These are phyloP conservation scores for Asterophora parasitica DNA, from an alignment of 768 basidiomycete species.

Conservation along the genomic window DNA sequence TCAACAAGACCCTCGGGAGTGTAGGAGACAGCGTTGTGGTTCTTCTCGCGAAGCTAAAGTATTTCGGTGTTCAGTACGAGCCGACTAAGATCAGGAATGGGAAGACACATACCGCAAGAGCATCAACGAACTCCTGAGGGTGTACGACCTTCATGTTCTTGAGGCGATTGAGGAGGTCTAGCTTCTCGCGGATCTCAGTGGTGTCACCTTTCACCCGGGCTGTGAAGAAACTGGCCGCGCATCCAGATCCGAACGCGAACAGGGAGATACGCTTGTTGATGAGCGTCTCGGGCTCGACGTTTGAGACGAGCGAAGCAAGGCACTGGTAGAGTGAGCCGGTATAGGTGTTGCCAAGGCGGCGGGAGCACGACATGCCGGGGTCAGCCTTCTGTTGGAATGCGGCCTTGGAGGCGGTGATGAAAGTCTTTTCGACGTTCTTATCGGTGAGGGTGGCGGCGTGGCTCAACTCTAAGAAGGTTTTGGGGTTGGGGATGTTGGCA, in stretches of 20 bases:
- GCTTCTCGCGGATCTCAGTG: constrained; percentile 69
- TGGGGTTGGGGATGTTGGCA: constrained; percentile 65
- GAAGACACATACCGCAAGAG: constrained; percentile 55
- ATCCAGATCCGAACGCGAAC: constrained; percentile 96
- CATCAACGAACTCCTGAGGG: constrained; percentile 87
- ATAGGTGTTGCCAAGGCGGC: constrained; percentile 97
- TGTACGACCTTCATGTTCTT: constrained; percentile 86
- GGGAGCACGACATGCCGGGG: constrained; percentile 82
- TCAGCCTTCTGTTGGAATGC: constrained; percentile 72
- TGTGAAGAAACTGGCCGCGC: constrained; percentile 92
- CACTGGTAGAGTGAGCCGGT: constrained; percentile 95
- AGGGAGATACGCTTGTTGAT: constrained; percentile 82
- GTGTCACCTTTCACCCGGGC: constrained; percentile 87
- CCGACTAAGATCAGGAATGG: no score
- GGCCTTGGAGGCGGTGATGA: constrained; percentile 73
- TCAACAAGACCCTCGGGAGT: constrained; percentile 81
- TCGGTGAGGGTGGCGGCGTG: constrained; percentile 80
- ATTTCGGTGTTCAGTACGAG: not conserved
- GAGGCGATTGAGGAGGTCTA: constrained; percentile 77
- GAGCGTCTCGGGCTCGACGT: constrained; percentile 64
- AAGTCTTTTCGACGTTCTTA: constrained; percentile 94
- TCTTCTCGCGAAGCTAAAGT: constrained; percentile 87
- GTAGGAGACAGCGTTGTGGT: constrained; percentile 88
- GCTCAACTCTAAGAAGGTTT: constrained; percentile 60
- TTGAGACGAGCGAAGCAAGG: constrained; percentile 79